Base-by-base conservation (phyloP, 202 grass and related monocot genomes). In the Zoysia matrella region DNA sequence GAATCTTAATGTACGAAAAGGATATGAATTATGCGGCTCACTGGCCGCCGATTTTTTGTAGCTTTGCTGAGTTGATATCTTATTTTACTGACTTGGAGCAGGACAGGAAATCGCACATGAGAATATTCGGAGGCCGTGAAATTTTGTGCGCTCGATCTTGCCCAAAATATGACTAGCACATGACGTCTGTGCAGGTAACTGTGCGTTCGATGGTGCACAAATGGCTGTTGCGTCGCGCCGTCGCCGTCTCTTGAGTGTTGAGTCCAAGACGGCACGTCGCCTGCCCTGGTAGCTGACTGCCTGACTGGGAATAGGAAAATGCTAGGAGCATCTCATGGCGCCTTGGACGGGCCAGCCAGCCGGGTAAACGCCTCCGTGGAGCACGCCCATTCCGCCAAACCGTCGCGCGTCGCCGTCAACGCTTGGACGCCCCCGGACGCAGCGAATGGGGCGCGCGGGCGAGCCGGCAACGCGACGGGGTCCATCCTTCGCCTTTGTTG, bases 341-440 rank as follows among this genome's bases (percentile, higher is more conserved):
- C 47, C 51, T 47, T 74, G 68, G 86, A 77, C 60, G 51, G 67
- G 45, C 79, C 73, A 2, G 10, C 63, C 55, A 60, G 50, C 22
- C 22, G 3, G 7, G 68, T 60, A 63, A 63, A 47, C 45, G 40
- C 3, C 77, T 56, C 68, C 67, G 42, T 15, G 5, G 55, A 52
- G 7, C 56, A 47, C 49, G 47, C 47, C 57, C 22, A 22, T 22
- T 22, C 22, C 22, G 22, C 22, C 22, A 22, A 22, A 22, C 22
- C 22, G 22, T 22, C 22, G 22, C 22, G 22, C 22, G 60, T 63
- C 75, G 74, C 49, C 1, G 54, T 44, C 3, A 15, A n/a, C 22
- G 78, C 56, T 65, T 69, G 77, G 77, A 40, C 77, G 43, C 42
- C 18, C 9, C 55, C 36, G 64, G 65, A 61, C 78, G 78, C 60